Evolutionary conservation across 306 rosid genomes (phyloP), one percentile per base, ranked within the genome.

Genomic region (Oemleria cerasiformis): DNA sequence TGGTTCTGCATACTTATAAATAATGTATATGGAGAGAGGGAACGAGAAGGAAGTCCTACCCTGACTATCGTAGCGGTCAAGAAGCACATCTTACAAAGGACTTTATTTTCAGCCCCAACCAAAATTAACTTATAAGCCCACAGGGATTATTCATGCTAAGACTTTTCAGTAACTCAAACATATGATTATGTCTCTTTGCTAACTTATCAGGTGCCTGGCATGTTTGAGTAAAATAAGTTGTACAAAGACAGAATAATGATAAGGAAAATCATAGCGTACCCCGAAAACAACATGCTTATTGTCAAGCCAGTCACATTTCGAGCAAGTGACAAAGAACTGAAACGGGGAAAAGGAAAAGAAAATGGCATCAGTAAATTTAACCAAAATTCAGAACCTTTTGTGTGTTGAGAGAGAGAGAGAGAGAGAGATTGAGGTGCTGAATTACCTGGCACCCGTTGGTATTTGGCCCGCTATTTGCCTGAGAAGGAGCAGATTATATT

Each of bases 231-330:
- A 54, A 54, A 40, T 9, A 70, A 54, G 4, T 8, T 40, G 15
- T 25, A 40, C 10, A 40, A 1, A 5, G 5, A 41, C 3, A 39
- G 39, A 39, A 53, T 9, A 48, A 25, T 23, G 55, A 56, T 2
- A 56, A 81, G 82, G 73, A 43, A 73, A 25, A 48, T 47, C 47
- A 50, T 64, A 78, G 63, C 86, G 58, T 91, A 94, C 99, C 99
- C 99, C 97, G 43, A 94, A 94, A 72, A 91, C 97, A 13, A 94
- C 99, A 69, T 94, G 97, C 88, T 91, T 94, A 84, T 87, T 94
- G 85, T 94, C 99, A 60, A 94, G 97, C 99, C 97, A 94, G 79
- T 94, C 99, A 1, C 99, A 94, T 72, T 94, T 94, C 54, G 98
- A 87, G 53, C 97, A 89, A 71, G 98, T 91, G 75, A 94, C 54